Base-by-base conservation (phyloP, 805 yeast species). In the Candida nonsorbophila region DNA sequence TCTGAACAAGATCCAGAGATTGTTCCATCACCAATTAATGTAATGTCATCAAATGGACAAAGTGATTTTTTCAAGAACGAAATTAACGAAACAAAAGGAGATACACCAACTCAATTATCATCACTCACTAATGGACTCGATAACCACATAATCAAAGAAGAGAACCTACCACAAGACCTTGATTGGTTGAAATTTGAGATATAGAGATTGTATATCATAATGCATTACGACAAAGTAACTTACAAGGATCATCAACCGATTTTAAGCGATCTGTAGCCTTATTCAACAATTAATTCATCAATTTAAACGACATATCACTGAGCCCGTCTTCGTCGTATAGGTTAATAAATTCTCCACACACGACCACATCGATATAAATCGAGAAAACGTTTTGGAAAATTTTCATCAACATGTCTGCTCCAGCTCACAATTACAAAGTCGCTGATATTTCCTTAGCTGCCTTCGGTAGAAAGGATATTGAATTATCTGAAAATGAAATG, bases 381-480 rank as follows among this genome's bases (percentile, higher is more conserved):
- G 27, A n/a, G 29, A 30, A 34, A 34, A 25, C 13, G 29, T 34
- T 27, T 31, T 26, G 27, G 21, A 24, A 29, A 18, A 24, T 18
- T 27, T 22, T 19, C 15, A 16, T 18, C 6, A 17, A 8, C n/a
- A 51, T 51, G 56, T 60, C 68, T 42, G 55, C 66, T 49, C 67
- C 68, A 42, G 67, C 69, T 38, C 51, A 57, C 50, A 83, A 79
- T 68, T 92, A 77, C 77, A 90, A 92, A 70, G 95, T 90, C 63
- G 94, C 97, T 53, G 98, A 90, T 69, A 84, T 92, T 68, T 84
- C 96, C 51, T 79, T 90, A 47, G 97, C 98, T 59, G 98, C 98
- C 60, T 90, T 92, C 68, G 98, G 98, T 72, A 87, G 98, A 77
- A 92, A 90, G 71, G 98, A 90, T 71, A 92, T 90, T 55, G 97